Conservation (phyloP, 2,329 filamentous ascomycete genomes). For the Periconia digitata region DNA sequence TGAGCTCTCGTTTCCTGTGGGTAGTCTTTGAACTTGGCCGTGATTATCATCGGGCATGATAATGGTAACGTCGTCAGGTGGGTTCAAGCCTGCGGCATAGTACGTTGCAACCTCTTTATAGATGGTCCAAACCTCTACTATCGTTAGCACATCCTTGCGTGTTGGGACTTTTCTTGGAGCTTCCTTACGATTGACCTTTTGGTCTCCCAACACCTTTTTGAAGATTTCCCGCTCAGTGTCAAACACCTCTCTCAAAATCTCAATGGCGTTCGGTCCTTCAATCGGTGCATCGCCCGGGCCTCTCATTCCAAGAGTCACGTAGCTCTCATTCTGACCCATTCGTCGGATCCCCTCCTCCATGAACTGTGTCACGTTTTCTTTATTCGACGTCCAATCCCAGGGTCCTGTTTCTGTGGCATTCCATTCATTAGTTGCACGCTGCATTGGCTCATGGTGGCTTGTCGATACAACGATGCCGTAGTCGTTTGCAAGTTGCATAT, state of each 20-base stretch:
- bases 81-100: slow-evolving; percentile 60
- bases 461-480: slow-evolving; percentile 72
- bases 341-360: slow-evolving; percentile 26
- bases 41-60: slow-evolving; percentile 70
- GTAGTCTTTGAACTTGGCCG: slow-evolving; percentile 63
- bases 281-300: slow-evolving; percentile 52
- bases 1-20: slow-evolving; percentile 56
- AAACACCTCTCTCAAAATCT: slow-evolving; percentile 18
- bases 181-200: slow-evolving; percentile 18
- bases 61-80: slow-evolving; percentile 66
- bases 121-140: slow-evolving; percentile 67
- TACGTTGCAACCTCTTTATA: slow-evolving; percentile 73
- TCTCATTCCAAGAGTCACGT: slow-evolving; percentile 68
- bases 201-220: slow-evolving; percentile 12
- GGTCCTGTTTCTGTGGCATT: slow-evolving; percentile 18
- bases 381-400: slow-evolving; percentile 32
- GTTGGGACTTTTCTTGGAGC: slow-evolving; percentile 2
- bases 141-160: slow-evolving; percentile 45
- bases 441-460: slow-evolving; percentile 71
- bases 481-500: slow-evolving; percentile 67
- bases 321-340: slow-evolving; percentile 63
- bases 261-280: slow-evolving; percentile 4
- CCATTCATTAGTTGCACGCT: slow-evolving; percentile 52
- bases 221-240: slow-evolving; percentile 14
- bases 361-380: slow-evolving; percentile 24